Percentiles rank a stretch among this genome's conserved stretches.
Conservation (phyloP, 1,284 basidiomycete genomes). For the Leccinum subspadiceum region DNA sequence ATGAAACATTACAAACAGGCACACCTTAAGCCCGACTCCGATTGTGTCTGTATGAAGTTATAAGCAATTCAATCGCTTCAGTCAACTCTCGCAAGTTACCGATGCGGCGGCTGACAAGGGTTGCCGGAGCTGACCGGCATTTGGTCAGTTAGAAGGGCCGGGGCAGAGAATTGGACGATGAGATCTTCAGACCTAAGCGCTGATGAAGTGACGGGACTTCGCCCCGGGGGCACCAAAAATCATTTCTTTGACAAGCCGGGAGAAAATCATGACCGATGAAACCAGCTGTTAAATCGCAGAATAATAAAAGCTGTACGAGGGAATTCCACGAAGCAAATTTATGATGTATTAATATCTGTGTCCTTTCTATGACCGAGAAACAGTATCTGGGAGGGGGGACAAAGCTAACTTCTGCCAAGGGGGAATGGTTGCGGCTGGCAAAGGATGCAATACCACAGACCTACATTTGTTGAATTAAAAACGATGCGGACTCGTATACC, state of each 20-base stretch:
- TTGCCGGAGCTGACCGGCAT: conserved; percentile 4
- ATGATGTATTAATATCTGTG: conserved; percentile 15
- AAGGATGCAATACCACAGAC: conserved; percentile 7
- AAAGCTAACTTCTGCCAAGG: conserved; percentile 11
- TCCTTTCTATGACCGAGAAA: conserved; percentile 18
- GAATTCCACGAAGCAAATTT: conserved; percentile 13
- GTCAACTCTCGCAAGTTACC: conserved; percentile 18
- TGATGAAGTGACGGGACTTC: background rate
- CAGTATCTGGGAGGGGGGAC: conserved; percentile 19
- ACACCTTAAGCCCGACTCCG: conserved; percentile 27
- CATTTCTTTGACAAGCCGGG: background rate
- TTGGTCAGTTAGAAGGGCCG: background rate
- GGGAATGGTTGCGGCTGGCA: background rate
- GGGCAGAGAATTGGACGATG: background rate
- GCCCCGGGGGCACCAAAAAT: background rate
- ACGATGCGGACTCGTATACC: background rate
- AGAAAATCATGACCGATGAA: background rate
- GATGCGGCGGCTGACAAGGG: background rate
- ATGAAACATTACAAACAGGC: conserved; percentile 13
- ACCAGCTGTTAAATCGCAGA: background rate
- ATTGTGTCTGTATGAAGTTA: conserved; percentile 6
- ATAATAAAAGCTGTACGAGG: background rate
- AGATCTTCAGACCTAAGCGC: background rate
- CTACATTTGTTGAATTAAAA: conserved; percentile 12
- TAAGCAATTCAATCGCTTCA: conserved; percentile 32